Base-by-base conservation (phyloP, 306 rosid species). In the Vigna hirtella region DNA sequence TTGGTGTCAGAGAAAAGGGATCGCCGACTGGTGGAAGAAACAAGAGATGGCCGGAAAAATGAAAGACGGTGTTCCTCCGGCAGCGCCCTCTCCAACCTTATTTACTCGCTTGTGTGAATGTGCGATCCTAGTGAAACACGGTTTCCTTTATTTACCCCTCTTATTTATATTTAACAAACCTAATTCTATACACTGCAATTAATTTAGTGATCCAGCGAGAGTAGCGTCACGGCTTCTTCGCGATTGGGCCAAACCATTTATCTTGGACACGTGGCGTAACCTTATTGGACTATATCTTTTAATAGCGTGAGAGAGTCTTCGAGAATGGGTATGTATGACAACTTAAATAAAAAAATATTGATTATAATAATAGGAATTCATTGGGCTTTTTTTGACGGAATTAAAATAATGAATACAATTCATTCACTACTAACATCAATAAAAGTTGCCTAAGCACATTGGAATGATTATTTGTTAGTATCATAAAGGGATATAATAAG, bases 191-290 rank as follows among this genome's bases (percentile, higher is more conserved):
- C 59, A 51, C 26, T 32, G 5, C 15, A 36, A 18, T 13, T 11
- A 51, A 36, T 62, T 14, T 22, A 48, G 26, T 62, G 64, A 20
- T 66, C 63, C 24, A 36, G 80, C 89, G 78, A 52, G 20, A 10
- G 38, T 2, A 43, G 50, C 86, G 89, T 86, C 89, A 83, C 86
- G 78, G 9, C 69, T 83, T 74, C 64, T 83, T 79, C 43, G 72
- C 81, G 0, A 83, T 86, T 83, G 84, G 87, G 5, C 40, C 15
- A 47, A 32, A 11, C 50, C 8, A 18, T 9, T 47, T 62, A 26
- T 0, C 0, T 1, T n/a, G 26, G 10, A 67, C 78, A 75, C 87
- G 84, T 11, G 87, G 81, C 75, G 0, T 17, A 1, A 43, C 0
- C 0, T 0, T 22, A 75, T 40, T 79, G 72, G 84, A 2, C 0